Percentiles rank a stretch among this genome's conserved stretches.
Evolutionary conservation across 371 early-diverging fungal species (phyloP).

Genomic region (Coemansia linderi): DNA sequence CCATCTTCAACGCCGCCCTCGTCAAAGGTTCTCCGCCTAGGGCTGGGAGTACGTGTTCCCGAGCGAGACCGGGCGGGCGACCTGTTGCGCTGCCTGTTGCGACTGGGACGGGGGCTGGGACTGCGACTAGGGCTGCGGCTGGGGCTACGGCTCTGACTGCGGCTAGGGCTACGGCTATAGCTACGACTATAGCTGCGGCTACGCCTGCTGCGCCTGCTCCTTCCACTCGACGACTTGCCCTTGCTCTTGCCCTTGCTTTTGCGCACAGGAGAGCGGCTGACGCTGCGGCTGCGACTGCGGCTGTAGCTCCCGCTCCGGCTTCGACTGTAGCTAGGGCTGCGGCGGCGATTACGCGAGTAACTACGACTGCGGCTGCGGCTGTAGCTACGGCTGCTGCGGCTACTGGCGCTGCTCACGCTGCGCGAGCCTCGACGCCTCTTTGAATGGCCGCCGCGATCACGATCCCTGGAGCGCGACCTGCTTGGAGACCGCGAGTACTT

Average conservation of each 20-base stretch:
- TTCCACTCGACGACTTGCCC: slow-evolving; percentile 1
- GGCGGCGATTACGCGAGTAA: slow-evolving; percentile 19
- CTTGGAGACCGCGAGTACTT: slow-evolving; percentile 25
- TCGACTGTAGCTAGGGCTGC: slow-evolving; percentile 19
- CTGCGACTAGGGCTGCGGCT: slow-evolving; percentile 23
- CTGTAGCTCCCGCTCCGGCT: slow-evolving; percentile 16
- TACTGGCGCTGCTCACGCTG: slow-evolving; percentile 15
- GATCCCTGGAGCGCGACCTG: slow-evolving; percentile 17
- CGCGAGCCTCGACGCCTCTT: slow-evolving; percentile 15
- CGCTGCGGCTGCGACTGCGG: slow-evolving; percentile 18
- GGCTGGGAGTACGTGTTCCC: slow-evolving; percentile 45
- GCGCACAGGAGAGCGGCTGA: slow-evolving; percentile 14
- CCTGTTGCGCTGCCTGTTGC: slow-evolving; percentile 10
- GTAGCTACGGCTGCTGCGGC: slow-evolving; percentile 19
- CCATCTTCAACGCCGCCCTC: slow-evolving; percentile 6
- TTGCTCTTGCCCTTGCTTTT: not conserved
- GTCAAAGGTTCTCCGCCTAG: slow-evolving; percentile 16
- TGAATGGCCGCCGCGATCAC: slow-evolving; percentile 17
- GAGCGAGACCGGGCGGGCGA: slow-evolving; percentile 10
- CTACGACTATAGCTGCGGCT: slow-evolving; percentile 14
- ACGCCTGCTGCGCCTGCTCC: slow-evolving; percentile 12
- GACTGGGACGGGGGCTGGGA: slow-evolving; percentile 21
- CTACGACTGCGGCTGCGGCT: slow-evolving; percentile 17
- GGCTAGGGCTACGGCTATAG: slow-evolving; percentile 20
- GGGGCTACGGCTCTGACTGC: slow-evolving; percentile 12